Percentiles rank a stretch among this genome's conserved stretches.
Evolutionary conservation across 306 rosid genomes (phyloP).

Genomic region (Argentina anserina): DNA sequence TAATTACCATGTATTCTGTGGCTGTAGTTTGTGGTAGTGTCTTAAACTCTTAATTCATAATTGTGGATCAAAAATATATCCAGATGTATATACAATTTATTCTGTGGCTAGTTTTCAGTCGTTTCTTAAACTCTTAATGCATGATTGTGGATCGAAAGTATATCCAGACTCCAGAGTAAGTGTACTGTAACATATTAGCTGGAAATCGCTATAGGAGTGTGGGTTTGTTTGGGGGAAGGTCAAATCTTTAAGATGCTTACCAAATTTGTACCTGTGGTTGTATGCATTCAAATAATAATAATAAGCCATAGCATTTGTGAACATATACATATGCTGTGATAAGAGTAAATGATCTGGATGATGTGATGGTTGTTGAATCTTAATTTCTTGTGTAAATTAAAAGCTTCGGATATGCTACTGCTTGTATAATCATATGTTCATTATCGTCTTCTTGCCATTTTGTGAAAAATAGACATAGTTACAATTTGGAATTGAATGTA

Average conservation of each 20-base stretch:
- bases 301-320: neutral
- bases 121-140: neutral
- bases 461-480: neutral
- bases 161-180: neutral
- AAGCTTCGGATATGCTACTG: neutral
- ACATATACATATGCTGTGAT: neutral
- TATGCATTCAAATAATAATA: neutral
- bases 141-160: neutral
- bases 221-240: neutral
- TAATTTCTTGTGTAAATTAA: neutral
- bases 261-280: neutral
- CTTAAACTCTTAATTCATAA: neutral
- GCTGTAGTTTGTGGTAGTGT: neutral
- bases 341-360: neutral
- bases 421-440: neutral
- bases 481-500: neutral
- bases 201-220: neutral
- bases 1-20: neutral
- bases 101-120: neutral
- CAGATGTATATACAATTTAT: neutral
- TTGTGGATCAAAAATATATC: neutral
- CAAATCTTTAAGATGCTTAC: neutral
- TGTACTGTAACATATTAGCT: neutral
- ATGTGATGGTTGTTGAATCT: neutral
- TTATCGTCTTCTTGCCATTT: conserved; percentile 4